These are phyloP conservation scores for Termitomyces eurrhizus DNA, from an alignment of 768 basidiomycete species.

Conservation along the genomic window DNA sequence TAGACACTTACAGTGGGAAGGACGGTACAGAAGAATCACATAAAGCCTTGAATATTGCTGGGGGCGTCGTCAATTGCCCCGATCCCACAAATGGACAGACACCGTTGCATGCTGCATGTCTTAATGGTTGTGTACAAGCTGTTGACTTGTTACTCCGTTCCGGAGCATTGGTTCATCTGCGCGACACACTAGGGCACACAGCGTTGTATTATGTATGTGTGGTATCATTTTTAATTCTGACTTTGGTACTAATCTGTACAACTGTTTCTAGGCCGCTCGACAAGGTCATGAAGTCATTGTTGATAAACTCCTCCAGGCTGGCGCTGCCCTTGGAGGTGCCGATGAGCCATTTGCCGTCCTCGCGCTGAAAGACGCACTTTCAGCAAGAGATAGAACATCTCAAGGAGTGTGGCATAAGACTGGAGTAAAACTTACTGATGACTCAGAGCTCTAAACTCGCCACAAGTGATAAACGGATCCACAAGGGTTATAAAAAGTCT, in stretches of 20 bases:
- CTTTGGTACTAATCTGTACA: background rate
- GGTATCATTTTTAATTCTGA: background rate
- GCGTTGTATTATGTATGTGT: slow-evolving; percentile 69
- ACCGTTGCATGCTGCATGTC: slow-evolving; percentile 74
- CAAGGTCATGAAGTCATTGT: slow-evolving; percentile 63
- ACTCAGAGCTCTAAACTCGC: background rate
- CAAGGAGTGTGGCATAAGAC: slow-evolving; percentile 55
- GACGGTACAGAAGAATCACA: slow-evolving; percentile 22
- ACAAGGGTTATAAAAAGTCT: background rate
- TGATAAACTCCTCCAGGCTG: slow-evolving; percentile 62
- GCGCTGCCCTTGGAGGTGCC: slow-evolving; percentile 67
- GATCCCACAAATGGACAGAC: slow-evolving; percentile 70
- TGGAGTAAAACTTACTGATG: slow-evolving; percentile 26
- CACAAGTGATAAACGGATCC: background rate
- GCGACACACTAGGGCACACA: slow-evolving; percentile 80
- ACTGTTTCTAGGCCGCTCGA: slow-evolving; percentile 60
- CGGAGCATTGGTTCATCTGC: slow-evolving; percentile 79
- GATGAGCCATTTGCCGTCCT: slow-evolving; percentile 60
- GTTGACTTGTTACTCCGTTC: slow-evolving; percentile 54
- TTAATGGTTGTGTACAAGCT: slow-evolving; percentile 53
- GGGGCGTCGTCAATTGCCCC: slow-evolving; percentile 70
- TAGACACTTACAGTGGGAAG: slow-evolving; percentile 30
- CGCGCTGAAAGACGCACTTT: slow-evolving; percentile 32
- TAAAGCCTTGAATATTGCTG: slow-evolving; percentile 42
- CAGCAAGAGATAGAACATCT: slow-evolving; percentile 38